Evolutionary conservation across 2,329 filamentous ascomycete genomes (phyloP).

Genomic region (Penicillium sp.): DNA sequence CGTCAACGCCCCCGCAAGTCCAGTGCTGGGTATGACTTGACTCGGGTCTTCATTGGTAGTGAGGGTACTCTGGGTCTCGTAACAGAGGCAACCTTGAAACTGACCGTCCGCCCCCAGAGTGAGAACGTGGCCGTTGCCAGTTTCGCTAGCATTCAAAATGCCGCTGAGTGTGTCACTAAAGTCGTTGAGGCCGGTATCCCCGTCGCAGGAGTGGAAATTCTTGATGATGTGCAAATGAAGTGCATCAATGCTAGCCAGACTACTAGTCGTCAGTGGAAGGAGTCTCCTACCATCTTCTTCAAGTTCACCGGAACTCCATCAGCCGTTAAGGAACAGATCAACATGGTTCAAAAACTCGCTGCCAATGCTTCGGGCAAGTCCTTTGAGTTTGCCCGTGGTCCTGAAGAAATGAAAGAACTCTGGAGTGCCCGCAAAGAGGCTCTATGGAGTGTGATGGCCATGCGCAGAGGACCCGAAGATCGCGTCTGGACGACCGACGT

Average conservation of each 20-base stretch:
- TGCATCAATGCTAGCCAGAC: conserved; percentile 59
- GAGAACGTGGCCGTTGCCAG: conserved; percentile 77
- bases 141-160: conserved; percentile 65
- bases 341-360: conserved; percentile 60
- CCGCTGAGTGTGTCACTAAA: conserved; percentile 74
- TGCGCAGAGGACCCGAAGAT: conserved; percentile 59
- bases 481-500: conserved; percentile 80
- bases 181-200: conserved; percentile 81
- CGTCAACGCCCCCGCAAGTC: conserved; percentile 85
- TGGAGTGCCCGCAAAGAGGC: conserved; percentile 77
- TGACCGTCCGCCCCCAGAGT: conserved; percentile 76
- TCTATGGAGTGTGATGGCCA: conserved; percentile 70
- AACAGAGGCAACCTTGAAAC: conserved; percentile 85
- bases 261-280: conserved; percentile 61
- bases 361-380: conserved; percentile 55
- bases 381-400: conserved; percentile 67
- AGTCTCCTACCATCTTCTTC: conserved; percentile 71
- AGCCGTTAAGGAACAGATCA: conserved; percentile 64
- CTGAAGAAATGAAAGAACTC: conserved; percentile 66
- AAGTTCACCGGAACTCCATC: conserved; percentile 69
- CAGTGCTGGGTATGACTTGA: conserved; percentile 88
- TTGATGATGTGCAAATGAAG: conserved; percentile 88
- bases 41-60: conserved; percentile 82
- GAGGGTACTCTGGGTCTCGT: conserved; percentile 90
- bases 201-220: conserved; percentile 86